phyloP scores from a whole-genome alignment of 1,284 basidiomycete genomes.

The Lignosus rhinocerotis region DNA sequence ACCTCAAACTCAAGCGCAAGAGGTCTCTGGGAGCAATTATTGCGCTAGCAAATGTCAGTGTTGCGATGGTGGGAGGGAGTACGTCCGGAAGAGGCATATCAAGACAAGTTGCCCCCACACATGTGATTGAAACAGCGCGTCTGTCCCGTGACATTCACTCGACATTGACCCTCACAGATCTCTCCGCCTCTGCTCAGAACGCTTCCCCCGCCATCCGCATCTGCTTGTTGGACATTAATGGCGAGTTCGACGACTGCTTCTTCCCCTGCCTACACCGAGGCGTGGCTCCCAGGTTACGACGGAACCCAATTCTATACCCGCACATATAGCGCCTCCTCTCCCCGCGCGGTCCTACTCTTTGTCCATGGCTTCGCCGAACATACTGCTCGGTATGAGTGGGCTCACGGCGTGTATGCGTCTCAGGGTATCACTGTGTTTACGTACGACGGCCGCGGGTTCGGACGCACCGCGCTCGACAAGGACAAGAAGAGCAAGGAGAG shows the following conservation, averaged over 20 bases:
- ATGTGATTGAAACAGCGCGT: too few species aligned
- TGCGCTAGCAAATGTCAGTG: too few species aligned
- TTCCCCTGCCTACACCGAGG: conserved; percentile 23
- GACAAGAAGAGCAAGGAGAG: conserved; percentile 47
- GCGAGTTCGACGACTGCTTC: not conserved
- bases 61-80: too few species aligned
- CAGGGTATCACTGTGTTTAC: conserved; percentile 69
- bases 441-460: conserved; percentile 88
- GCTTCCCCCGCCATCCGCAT: too few species aligned
- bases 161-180: too few species aligned
- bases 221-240: not conserved
- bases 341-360: conserved; percentile 74
- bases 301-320: conserved; percentile 47
- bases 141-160: too few species aligned
- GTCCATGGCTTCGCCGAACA: conserved; percentile 87
- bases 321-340: conserved; percentile 38
- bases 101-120: too few species aligned
- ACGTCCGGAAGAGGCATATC: too few species aligned
- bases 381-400: conserved; percentile 71
- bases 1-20: too few species aligned
- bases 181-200: too few species aligned
- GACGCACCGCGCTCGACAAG: conserved; percentile 68
- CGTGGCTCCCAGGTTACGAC: conserved; percentile 42
- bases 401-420: conserved; percentile 60
- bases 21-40: too few species aligned